Percentiles rank a stretch among this genome's conserved stretches.
Conservation (phyloP, 495 filamentous ascomycete species). For the Trichoderma gamsii region DNA sequence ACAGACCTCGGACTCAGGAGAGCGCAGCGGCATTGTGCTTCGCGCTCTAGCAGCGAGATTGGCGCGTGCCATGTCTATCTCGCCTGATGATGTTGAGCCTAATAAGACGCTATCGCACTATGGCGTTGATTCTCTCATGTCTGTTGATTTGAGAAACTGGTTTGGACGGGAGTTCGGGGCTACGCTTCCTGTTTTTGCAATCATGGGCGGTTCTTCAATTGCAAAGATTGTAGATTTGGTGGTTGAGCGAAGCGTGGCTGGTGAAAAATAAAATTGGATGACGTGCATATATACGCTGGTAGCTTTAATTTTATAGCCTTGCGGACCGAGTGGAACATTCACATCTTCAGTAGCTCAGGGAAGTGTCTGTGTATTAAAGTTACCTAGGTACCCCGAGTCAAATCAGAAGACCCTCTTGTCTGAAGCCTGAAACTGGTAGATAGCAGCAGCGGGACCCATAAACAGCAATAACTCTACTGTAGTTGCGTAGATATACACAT, state of each 20-base stretch:
- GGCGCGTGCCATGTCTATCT: slow-evolving; percentile 30
- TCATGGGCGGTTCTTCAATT: slow-evolving; percentile 34
- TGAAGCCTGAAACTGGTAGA: too few relatives aligned
- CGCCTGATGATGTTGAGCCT: slow-evolving; percentile 33
- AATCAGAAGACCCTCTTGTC: too few relatives aligned
- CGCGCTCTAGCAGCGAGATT: slow-evolving; percentile 29
- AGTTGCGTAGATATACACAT: too few relatives aligned
- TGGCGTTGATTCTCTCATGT: slow-evolving; percentile 52
- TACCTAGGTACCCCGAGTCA: too few relatives aligned
- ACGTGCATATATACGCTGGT: background rate
- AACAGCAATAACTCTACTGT: too few relatives aligned
- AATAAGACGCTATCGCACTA: slow-evolving; percentile 34
- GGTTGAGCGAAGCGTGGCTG: background rate
- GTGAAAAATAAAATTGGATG: background rate
- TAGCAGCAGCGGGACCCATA: too few relatives aligned
- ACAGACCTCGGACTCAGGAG: slow-evolving; percentile 21
- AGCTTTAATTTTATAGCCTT: too few relatives aligned
- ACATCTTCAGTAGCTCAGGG: too few relatives aligned
- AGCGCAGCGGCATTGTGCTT: slow-evolving; percentile 28
- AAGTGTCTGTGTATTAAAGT: too few relatives aligned
- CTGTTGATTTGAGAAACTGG: slow-evolving; percentile 54
- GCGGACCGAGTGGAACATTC: too few relatives aligned
- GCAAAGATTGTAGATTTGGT: slow-evolving; percentile 21
- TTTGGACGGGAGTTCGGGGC: slow-evolving; percentile 40
- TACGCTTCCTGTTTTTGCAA: slow-evolving; percentile 43